Evolutionary conservation across 176 grass and related monocot species (phyloP).

Genomic region (Aegilops longissima): DNA sequence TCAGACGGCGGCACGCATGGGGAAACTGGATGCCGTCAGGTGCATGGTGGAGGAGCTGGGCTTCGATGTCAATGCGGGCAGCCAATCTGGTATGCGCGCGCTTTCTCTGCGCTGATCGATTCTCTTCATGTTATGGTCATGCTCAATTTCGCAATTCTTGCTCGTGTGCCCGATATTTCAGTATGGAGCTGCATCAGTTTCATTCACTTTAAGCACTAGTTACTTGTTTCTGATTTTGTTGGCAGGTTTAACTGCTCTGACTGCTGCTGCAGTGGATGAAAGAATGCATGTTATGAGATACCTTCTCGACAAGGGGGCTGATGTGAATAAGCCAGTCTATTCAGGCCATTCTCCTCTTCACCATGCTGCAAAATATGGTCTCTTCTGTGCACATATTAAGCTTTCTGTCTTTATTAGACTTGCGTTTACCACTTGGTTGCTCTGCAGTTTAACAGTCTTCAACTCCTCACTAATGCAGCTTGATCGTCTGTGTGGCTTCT

Average conservation of each 20-base stretch:
- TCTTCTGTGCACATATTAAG: background rate
- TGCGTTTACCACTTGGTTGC: background rate
- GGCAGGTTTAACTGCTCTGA: constrained; percentile 38
- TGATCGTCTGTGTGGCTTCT: background rate
- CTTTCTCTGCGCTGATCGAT: background rate
- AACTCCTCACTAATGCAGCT: background rate
- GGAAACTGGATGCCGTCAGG: constrained; percentile 7
- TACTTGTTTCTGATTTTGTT: background rate
- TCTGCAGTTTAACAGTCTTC: background rate
- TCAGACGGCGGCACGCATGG: constrained; percentile 18
- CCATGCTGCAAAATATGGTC: constrained; percentile 22
- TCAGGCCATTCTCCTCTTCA: constrained; percentile 5
- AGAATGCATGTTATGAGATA: constrained; percentile 19
- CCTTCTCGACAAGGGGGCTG: constrained; percentile 23
- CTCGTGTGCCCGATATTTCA: background rate
- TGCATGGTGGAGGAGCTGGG: constrained; percentile 32
- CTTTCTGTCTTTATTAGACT: background rate
- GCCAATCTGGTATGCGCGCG: background rate
- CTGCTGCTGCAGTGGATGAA: constrained; percentile 21
- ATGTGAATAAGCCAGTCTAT: background rate
- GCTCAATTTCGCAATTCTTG: background rate
- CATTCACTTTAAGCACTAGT: background rate
- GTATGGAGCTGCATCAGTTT: no score
- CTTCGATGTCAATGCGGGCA: background rate
- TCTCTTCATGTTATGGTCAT: no score